Percentiles rank a stretch among this genome's conserved stretches.
phyloP scores from a whole-genome alignment of 495 filamentous ascomycete species.

The Hyaloscypha variabilis region DNA sequence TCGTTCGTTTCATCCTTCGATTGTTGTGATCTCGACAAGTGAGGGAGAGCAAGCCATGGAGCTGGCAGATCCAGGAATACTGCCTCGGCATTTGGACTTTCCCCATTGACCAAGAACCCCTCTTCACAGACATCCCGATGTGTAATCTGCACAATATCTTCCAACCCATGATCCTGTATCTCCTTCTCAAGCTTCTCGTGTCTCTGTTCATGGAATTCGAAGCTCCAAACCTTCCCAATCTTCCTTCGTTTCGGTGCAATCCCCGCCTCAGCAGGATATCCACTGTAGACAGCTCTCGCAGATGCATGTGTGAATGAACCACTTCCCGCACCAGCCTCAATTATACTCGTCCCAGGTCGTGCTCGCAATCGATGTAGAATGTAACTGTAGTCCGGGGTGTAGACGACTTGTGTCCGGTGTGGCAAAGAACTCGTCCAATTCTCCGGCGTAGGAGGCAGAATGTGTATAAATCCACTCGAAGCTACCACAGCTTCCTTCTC shows the following conservation, averaged over 20 bases:
- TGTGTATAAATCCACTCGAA: constrained; percentile 82
- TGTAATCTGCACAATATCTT: constrained; percentile 74
- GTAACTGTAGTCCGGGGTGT: constrained; percentile 96
- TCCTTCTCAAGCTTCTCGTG: constrained; percentile 73
- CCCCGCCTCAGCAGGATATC: constrained; percentile 54
- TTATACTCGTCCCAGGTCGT: constrained; percentile 75
- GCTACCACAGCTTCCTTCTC: constrained; percentile 55
- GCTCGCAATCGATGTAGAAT: constrained; percentile 86
- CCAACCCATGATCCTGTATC: constrained; percentile 72
- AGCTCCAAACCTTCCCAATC: constrained; percentile 85
- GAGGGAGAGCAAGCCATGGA: constrained; percentile 87
- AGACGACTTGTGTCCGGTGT: constrained; percentile 96
- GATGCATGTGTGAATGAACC: constrained; percentile 95
- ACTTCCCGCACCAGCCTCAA: constrained; percentile 94
- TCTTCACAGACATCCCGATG: constrained; percentile 90
- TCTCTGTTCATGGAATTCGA: constrained; percentile 85
- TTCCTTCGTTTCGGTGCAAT: constrained; percentile 35
- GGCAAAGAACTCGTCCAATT: constrained; percentile 89
- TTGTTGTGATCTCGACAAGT: constrained; percentile 65
- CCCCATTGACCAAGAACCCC: constrained; percentile 68
- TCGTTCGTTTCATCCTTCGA: constrained; percentile 39
- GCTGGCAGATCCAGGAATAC: constrained; percentile 94
- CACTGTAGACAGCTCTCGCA: constrained; percentile 84
- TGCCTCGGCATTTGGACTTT: constrained; percentile 69
- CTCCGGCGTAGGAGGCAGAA: constrained; percentile 91